Base-by-base conservation (phyloP, 257 asterid genomes). In the Cruciata laevipes region DNA sequence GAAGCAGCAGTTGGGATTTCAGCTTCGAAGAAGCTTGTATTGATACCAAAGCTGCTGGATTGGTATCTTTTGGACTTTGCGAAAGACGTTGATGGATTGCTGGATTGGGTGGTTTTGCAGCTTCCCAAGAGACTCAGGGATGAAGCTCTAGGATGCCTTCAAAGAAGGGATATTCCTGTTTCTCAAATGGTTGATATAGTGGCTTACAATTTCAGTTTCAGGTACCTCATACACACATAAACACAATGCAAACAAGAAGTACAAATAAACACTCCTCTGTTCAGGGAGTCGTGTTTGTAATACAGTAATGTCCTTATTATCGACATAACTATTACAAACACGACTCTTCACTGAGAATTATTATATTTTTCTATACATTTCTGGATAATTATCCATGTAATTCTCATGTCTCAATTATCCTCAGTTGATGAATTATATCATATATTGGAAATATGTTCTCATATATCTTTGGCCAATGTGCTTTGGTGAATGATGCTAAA, bases 1-100 rank as follows among this genome's bases (percentile, higher is more conserved):
- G 90, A 79, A 71, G 98, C 91, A 69, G 87, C 96, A 27, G 77
- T 91, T 12, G 87, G 85, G 65, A 76, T 91, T 49, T 87, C 98
- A 64, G 75, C 89, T 49, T 89, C 98, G 63, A 21, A 7, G 60
- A 53, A 53, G 60, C 60, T 6, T 1, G 20, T 91, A 38, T 74
- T 83, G 7, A 75, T 91, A 65, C 98, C 98, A 0, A 86, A 88
- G 81, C 77, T 89, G 59, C 71, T 91, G 59, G 96, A 89, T 35
- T 89, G 91, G 98, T 91, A 89, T 71, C 78, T 91, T 51, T 91
- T 91, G 0, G 95, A 89, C 71, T 91, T 91, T 63, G 96, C 94
- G 0, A 89, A 91, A 82, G 89, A 91, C 70, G 74, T 87, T 78
- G 90, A 87, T 20, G 77, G 85, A 7, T 75, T 91, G 72, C 80